Percentiles rank a stretch among this genome's conserved stretches.
phyloP scores from a whole-genome alignment of 495 filamentous ascomycete genomes.

The Aspergillus asperescens region DNA sequence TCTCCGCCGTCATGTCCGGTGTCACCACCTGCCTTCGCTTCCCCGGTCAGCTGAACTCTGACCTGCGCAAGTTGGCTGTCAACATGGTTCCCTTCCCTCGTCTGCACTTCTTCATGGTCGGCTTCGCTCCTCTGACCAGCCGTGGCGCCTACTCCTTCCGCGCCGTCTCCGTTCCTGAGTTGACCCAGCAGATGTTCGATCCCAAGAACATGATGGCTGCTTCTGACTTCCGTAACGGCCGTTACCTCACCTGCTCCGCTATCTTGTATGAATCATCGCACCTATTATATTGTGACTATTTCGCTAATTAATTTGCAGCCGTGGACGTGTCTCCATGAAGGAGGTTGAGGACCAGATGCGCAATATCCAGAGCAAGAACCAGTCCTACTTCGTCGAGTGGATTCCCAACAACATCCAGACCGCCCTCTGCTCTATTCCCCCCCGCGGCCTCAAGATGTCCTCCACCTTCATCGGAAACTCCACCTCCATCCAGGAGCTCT shows the following conservation, averaged over 20 bases:
- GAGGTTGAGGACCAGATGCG: slow-evolving; percentile 99
- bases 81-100: slow-evolving; percentile 99
- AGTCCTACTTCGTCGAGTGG: slow-evolving; percentile 99
- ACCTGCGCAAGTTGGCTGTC: slow-evolving; percentile 98
- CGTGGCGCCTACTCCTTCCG: slow-evolving; percentile 94
- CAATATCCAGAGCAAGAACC: slow-evolving; percentile 99
- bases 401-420: slow-evolving; percentile 99
- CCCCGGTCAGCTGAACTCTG: slow-evolving; percentile 99
- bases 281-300: background rate
- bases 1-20: slow-evolving; percentile 99
- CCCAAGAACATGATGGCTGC: slow-evolving; percentile 99
- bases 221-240: slow-evolving; percentile 98
- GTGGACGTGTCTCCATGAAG: slow-evolving; percentile 99
- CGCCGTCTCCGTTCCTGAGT: slow-evolving; percentile 92
- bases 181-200: slow-evolving; percentile 99
- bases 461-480: slow-evolving; percentile 99
- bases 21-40: slow-evolving; percentile 98
- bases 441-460: slow-evolving; percentile 98
- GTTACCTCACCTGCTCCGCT: slow-evolving; percentile 98
- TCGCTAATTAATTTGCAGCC: slow-evolving; percentile 46
- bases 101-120: slow-evolving; percentile 99
- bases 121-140: slow-evolving; percentile 97
- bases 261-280: slow-evolving; percentile 61
- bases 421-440: slow-evolving; percentile 97
- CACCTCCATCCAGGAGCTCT: slow-evolving; percentile 99